Evolutionary conservation across 768 basidiomycete species (phyloP).

Genomic region (Aureoboletus auriporus): DNA sequence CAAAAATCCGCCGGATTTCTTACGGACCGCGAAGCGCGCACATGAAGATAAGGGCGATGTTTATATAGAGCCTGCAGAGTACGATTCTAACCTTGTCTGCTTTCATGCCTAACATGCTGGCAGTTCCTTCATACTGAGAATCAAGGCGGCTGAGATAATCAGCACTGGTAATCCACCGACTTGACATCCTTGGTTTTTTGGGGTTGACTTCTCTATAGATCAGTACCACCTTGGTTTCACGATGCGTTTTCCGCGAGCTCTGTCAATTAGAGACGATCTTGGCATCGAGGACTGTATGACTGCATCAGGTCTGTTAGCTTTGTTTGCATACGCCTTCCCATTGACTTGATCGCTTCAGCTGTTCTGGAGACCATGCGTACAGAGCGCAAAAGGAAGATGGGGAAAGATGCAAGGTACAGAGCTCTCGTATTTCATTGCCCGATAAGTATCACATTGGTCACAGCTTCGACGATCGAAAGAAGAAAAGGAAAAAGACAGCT

Average conservation of each 20-base stretch:
- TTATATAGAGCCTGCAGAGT: slow-evolving; percentile 90
- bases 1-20: slow-evolving; percentile 67
- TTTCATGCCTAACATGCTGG: slow-evolving; percentile 1
- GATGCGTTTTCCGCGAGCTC: slow-evolving; percentile 90
- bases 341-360: slow-evolving; percentile 33
- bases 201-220: slow-evolving; percentile 39
- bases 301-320: slow-evolving; percentile 48
- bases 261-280: slow-evolving; percentile 77
- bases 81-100: slow-evolving; percentile 12
- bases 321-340: background rate
- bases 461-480: slow-evolving; percentile 33
- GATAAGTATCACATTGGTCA: background rate
- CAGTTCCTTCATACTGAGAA: slow-evolving; percentile 90
- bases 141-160: slow-evolving; percentile 92
- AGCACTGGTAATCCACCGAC: slow-evolving; percentile 50
- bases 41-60: slow-evolving; percentile 86
- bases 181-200: too few relatives aligned
- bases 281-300: slow-evolving; percentile 68
- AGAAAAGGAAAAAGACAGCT: slow-evolving; percentile 21
- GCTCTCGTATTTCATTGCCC: background rate
- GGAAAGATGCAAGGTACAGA: slow-evolving; percentile 49
- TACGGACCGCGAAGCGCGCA: slow-evolving; percentile 53
- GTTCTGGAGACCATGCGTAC: slow-evolving; percentile 57
- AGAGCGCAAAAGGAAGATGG: slow-evolving; percentile 74
- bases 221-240: slow-evolving; percentile 84